phyloP scores from a whole-genome alignment of 2,329 filamentous ascomycete genomes.

The Gliomastix tumulicola region DNA sequence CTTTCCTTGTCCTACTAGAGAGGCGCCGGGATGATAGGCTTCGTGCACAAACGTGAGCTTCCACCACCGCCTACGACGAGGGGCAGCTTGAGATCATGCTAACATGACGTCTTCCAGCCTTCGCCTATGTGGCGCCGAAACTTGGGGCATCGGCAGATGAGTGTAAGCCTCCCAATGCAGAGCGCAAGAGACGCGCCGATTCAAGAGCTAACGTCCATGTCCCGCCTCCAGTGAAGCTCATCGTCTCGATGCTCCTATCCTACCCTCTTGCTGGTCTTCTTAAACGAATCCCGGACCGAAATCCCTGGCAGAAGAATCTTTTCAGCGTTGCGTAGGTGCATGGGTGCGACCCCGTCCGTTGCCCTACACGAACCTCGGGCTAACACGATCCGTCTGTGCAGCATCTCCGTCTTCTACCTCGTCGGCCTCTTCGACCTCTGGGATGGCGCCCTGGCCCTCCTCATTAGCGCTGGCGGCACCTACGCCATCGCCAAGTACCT shows the following conservation, averaged over 20 bases:
- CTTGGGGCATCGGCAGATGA: constrained; percentile 26
- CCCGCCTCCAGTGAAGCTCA: constrained; percentile 69
- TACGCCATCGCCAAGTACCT: constrained; percentile 81
- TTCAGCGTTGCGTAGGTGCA: constrained; percentile 68
- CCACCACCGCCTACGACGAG: neutral
- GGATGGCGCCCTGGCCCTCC: constrained; percentile 71
- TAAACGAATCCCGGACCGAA: constrained; percentile 82
- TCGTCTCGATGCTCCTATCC: constrained; percentile 82
- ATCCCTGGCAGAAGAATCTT: constrained; percentile 77
- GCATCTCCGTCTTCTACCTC: constrained; percentile 81
- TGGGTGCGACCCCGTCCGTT: too few species aligned
- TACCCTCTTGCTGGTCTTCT: constrained; percentile 85
- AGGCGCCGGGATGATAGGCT: constrained; percentile 15
- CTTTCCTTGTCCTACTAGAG: too few species aligned
- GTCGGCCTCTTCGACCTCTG: constrained; percentile 91
- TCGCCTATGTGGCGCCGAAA: neutral
- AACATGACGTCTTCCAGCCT: constrained; percentile 2
- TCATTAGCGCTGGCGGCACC: constrained; percentile 70
- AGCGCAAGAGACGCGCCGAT: too few species aligned
- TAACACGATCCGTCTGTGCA: constrained; percentile 21
- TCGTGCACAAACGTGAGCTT: constrained; percentile 16
- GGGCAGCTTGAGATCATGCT: neutral
- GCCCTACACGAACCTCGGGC: too few species aligned
- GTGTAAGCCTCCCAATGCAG: constrained; percentile 22
- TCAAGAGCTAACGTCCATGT: too few species aligned